A percentile compares a stretch with the other conserved stretches of the same genome.
phyloP scores from a whole-genome alignment of 2,329 filamentous ascomycete genomes.

The Plectosphaerella cucumerina region DNA sequence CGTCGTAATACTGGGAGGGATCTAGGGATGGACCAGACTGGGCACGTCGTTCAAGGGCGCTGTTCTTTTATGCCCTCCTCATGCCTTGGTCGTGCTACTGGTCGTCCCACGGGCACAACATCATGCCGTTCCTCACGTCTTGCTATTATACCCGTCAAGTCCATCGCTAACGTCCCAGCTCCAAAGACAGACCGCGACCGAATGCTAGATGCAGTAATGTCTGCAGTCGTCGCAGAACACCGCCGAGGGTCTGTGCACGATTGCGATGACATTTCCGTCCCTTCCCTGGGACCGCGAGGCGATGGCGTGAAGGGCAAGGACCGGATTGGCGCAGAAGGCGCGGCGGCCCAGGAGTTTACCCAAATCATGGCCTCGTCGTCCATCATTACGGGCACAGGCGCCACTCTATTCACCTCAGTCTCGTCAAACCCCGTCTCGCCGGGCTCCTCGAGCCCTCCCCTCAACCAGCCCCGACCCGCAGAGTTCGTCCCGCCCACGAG shows the following conservation, averaged over 20 bases:
- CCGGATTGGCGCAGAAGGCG: not conserved
- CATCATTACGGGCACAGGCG: slow-evolving; percentile 18
- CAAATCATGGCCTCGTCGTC: slow-evolving; percentile 30
- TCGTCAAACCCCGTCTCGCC: slow-evolving; percentile 52
- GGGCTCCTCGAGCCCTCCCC: slow-evolving; percentile 47
- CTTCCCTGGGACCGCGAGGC: not conserved
- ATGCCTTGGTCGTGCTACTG: no score
- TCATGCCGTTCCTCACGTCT: no score
- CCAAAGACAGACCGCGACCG: no score
- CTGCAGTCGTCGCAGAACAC: not conserved
- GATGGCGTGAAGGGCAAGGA: not conserved
- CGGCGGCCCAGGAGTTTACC: slow-evolving; percentile 22
- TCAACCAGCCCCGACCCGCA: slow-evolving; percentile 40
- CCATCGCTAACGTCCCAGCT: no score
- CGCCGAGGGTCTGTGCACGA: not conserved
- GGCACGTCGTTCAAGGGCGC: no score
- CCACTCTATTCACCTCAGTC: slow-evolving; percentile 28
- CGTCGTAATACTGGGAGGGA: no score
- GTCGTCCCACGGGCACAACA: no score
- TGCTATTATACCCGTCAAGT: no score
- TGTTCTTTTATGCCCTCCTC: no score
- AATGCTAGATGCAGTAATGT: not conserved
- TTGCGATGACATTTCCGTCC: not conserved
- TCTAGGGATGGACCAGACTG: no score
- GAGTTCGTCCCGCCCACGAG: slow-evolving; percentile 47